Conservation (phyloP, 129 eudicot genomes). For the Lonicera japonica region DNA sequence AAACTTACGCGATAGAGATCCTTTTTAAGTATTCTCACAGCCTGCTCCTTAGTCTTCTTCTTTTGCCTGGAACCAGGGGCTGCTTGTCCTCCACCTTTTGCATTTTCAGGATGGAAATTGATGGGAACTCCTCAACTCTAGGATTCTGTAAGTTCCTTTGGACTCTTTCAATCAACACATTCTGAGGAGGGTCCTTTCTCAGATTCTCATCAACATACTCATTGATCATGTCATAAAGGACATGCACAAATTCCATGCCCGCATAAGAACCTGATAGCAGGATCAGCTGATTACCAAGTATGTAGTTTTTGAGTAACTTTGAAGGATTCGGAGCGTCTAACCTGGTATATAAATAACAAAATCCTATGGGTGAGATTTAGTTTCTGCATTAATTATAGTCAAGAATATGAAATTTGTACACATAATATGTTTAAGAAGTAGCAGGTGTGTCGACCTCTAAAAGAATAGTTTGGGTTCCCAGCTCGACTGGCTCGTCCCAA, state of each 20-base stretch:
- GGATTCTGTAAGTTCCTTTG: conserved; percentile 85
- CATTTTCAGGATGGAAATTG: too few species aligned
- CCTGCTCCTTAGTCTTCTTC: too few species aligned
- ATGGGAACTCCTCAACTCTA: conserved; percentile 82
- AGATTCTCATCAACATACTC: conserved; percentile 82
- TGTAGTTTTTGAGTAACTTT: conserved; percentile 85
- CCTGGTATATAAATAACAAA: conserved; percentile 31
- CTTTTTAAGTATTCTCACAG: too few species aligned
- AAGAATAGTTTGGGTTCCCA: conserved; percentile 87
- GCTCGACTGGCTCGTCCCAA: conserved; percentile 84
- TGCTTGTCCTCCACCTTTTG: conserved; percentile 54
- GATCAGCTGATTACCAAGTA: conserved; percentile 83
- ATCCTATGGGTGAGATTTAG: background rate
- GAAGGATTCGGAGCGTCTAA: conserved; percentile 93
- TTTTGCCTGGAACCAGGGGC: conserved; percentile 21
- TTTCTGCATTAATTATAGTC: background rate
- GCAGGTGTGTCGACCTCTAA: conserved; percentile 46
- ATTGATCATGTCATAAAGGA: conserved; percentile 86
- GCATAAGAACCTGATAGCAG: conserved; percentile 74
- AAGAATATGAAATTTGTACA: background rate
- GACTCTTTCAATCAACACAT: conserved; percentile 63
- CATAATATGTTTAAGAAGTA: background rate
- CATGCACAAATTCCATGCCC: conserved; percentile 87
- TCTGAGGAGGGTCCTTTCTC: conserved; percentile 86
- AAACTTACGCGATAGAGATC: too few species aligned